A percentile compares a stretch with the other conserved stretches of the same genome.
Conservation (phyloP, 345 rosid species). For the Arabis alpina region DNA sequence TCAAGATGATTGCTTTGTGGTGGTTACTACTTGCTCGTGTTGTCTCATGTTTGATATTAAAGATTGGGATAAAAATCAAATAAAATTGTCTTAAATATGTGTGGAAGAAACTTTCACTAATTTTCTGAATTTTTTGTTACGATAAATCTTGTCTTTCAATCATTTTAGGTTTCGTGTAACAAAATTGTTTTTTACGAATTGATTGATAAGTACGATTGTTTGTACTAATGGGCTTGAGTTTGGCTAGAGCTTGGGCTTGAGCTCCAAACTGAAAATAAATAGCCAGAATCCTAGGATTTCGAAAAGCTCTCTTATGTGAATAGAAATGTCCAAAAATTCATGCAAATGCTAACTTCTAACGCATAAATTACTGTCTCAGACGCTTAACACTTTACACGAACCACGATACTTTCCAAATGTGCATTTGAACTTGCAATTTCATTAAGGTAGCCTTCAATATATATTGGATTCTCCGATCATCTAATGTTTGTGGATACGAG, state of each 20-base stretch:
- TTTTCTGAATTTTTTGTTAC: not conserved
- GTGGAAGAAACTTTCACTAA: constrained; percentile 33
- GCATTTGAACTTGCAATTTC: not conserved
- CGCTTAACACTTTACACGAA: not conserved
- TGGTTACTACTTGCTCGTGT: constrained; percentile 30
- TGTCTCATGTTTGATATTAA: constrained; percentile 27
- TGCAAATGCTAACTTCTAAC: not conserved
- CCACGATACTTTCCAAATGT: not conserved
- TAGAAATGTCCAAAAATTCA: not conserved
- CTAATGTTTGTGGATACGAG: not conserved
- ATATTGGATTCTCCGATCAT: not conserved
- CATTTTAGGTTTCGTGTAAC: not conserved
- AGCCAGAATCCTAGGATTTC: not conserved
- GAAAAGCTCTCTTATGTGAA: not conserved
- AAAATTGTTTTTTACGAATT: not conserved
- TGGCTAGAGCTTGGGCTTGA: not conserved
- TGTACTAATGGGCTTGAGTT: constrained; percentile 11
- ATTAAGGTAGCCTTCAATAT: not conserved
- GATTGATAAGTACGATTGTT: constrained; percentile 4
- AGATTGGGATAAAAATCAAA: not conserved
- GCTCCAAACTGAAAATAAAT: not conserved
- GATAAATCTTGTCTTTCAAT: not conserved
- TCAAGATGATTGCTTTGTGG: constrained; percentile 40
- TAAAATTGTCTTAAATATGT: constrained; percentile 6
- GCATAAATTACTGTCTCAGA: not conserved